Evolutionary conservation across 805 yeast species (phyloP).

Genomic region (Sporopachydermia quercuum): DNA sequence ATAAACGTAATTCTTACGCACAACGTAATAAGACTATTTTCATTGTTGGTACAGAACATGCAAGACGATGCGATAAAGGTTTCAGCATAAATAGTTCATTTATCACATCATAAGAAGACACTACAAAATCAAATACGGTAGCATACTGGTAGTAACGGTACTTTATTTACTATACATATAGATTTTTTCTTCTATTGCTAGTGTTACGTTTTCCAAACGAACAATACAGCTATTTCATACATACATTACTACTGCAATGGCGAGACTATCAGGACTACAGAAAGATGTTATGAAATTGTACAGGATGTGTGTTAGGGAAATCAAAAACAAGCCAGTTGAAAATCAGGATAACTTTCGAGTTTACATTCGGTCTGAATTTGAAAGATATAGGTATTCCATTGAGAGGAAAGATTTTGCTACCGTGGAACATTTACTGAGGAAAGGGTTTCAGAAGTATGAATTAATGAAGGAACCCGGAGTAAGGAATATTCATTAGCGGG

Average conservation of each 20-base stretch:
- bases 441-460: constrained; percentile 59
- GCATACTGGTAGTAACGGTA: no score
- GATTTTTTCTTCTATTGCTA: no score
- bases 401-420: constrained; percentile 73
- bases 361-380: constrained; percentile 50
- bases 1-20: no score
- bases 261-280: constrained; percentile 22
- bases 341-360: constrained; percentile 28
- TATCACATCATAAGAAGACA: no score
- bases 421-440: constrained; percentile 68
- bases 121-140: no score
- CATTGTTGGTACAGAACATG: no score
- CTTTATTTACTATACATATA: no score
- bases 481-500: constrained; percentile 39
- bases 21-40: no score
- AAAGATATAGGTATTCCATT: constrained; percentile 31
- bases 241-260: not conserved
- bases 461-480: constrained; percentile 59
- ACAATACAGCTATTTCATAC: no score
- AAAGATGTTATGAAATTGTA: constrained; percentile 33
- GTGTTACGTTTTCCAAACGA: no score
- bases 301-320: constrained; percentile 30
- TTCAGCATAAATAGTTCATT: no score
- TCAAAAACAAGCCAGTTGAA: constrained; percentile 31
- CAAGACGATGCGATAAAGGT: no score